These are phyloP conservation scores for Paecilomyces sp. DNA, from an alignment of 2,329 filamentous ascomycete species.

Conservation along the genomic window DNA sequence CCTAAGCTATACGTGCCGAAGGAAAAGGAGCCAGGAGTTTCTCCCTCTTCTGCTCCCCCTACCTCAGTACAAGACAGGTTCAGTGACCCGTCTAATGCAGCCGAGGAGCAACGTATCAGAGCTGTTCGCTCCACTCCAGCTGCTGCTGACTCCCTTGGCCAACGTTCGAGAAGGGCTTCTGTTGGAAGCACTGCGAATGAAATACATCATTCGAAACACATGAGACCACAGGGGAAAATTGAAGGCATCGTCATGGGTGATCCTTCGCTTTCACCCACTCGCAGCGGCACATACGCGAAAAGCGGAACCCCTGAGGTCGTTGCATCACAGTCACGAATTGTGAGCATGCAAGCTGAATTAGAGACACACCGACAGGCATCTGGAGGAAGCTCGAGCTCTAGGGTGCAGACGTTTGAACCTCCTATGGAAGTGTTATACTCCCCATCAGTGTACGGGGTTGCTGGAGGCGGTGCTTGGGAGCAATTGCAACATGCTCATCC, in stretches of 20 bases:
- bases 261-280: conserved; percentile 6
- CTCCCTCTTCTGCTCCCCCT: conserved; percentile 10
- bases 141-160: not conserved
- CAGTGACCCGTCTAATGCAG: not conserved
- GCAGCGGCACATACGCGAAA: conserved; percentile 6
- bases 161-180: not conserved
- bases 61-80: not conserved
- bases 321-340: conserved; percentile 1
- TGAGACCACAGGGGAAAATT: not conserved
- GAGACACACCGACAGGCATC: not conserved
- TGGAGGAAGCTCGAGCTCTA: not conserved
- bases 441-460: not conserved
- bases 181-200: not conserved
- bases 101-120: not conserved
- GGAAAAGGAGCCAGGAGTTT: conserved; percentile 2
- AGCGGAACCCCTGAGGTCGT: conserved; percentile 4
- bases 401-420: not conserved
- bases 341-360: conserved; percentile 9
- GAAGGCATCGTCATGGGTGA: conserved; percentile 9
- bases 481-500: conserved; percentile 1
- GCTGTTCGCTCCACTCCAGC: not conserved
- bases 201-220: not conserved
- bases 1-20: conserved; percentile 12
- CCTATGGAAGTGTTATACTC: not conserved
- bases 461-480: conserved; percentile 1